A percentile compares a stretch with the other conserved stretches of the same genome.
phyloP scores from a whole-genome alignment of 2,329 filamentous ascomycete species.

The Hymenoscyphus infarciens region DNA sequence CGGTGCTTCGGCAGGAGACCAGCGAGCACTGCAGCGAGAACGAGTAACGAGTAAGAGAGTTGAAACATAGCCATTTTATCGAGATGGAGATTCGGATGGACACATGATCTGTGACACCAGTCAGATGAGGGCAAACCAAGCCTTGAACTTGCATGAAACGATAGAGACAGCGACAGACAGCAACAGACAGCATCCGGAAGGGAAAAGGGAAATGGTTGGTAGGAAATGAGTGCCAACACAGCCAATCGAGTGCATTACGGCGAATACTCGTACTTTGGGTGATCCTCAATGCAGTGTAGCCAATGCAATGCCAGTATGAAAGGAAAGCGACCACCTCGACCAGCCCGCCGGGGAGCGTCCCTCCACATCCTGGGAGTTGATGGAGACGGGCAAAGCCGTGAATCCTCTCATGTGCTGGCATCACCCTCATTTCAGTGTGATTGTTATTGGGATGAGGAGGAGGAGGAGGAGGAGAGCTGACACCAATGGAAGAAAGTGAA shows the following conservation, averaged over 20 bases:
- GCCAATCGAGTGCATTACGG: conserved; percentile 8
- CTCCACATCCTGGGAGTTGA: neutral
- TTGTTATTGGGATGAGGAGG: neutral
- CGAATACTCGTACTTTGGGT: conserved; percentile 5
- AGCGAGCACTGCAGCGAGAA: neutral
- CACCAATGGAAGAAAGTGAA: no score
- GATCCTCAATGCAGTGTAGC: no score
- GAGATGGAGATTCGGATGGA: conserved; percentile 19
- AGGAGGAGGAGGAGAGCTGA: no score
- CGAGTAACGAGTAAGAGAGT: conserved; percentile 16
- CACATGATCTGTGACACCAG: conserved; percentile 22
- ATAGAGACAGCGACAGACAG: neutral
- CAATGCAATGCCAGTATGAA: no score
- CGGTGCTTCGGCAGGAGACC: neutral
- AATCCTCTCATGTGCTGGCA: no score
- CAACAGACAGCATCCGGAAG: neutral
- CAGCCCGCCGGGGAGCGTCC: no score
- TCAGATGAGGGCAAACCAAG: conserved; percentile 24
- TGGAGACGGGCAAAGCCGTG: no score
- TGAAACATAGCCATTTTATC: conserved; percentile 25
- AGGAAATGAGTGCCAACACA: conserved; percentile 15
- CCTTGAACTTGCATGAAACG: conserved; percentile 24
- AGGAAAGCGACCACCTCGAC: no score
- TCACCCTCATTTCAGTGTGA: no score
- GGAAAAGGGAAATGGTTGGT: neutral